These are phyloP conservation scores for Amylostereum areolatum DNA, from an alignment of 1,284 basidiomycete species.

Conservation along the genomic window DNA sequence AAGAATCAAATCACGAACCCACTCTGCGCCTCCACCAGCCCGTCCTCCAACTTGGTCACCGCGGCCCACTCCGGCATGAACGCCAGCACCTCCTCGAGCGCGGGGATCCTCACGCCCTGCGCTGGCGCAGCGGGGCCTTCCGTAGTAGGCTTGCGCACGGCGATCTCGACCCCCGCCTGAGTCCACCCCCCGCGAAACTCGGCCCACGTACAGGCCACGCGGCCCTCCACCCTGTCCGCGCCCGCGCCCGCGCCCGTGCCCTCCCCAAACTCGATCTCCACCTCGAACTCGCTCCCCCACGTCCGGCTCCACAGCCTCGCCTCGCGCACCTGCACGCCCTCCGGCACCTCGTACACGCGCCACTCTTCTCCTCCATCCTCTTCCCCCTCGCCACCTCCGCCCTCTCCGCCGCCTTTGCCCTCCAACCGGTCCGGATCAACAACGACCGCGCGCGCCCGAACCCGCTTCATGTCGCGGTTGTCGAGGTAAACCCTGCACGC, in stretches of 20 bases:
- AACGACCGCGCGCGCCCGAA: slow-evolving; percentile 23
- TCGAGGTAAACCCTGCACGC: slow-evolving; percentile 59
- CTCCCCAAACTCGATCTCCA: slow-evolving; percentile 42
- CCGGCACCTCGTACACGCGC: slow-evolving; percentile 35
- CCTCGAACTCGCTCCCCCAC: slow-evolving; percentile 57
- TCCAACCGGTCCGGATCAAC: not conserved
- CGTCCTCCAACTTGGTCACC: slow-evolving; percentile 51
- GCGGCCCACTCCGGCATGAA: slow-evolving; percentile 68
- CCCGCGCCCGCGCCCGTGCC: slow-evolving; percentile 15
- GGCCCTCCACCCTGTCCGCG: slow-evolving; percentile 34
- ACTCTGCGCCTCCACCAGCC: slow-evolving; percentile 53
- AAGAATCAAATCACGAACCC: slow-evolving; percentile 36
- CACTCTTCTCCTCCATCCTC: slow-evolving; percentile 32
- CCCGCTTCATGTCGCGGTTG: slow-evolving; percentile 34
- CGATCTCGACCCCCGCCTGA: slow-evolving; percentile 15
- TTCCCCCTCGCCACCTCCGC: no score
- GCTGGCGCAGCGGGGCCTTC: slow-evolving; percentile 6
- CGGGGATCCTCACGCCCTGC: slow-evolving; percentile 50
- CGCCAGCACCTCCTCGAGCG: slow-evolving; percentile 59
- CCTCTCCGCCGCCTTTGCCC: slow-evolving; percentile 3
- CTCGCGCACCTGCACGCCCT: slow-evolving; percentile 32
- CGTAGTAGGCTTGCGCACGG: slow-evolving; percentile 30
- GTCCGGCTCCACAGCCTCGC: slow-evolving; percentile 62
- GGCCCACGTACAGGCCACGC: slow-evolving; percentile 63
- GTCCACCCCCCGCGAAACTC: slow-evolving; percentile 53